phyloP scores from a whole-genome alignment of 148 eudicot genomes.

The Chenopodium berlandieri region DNA sequence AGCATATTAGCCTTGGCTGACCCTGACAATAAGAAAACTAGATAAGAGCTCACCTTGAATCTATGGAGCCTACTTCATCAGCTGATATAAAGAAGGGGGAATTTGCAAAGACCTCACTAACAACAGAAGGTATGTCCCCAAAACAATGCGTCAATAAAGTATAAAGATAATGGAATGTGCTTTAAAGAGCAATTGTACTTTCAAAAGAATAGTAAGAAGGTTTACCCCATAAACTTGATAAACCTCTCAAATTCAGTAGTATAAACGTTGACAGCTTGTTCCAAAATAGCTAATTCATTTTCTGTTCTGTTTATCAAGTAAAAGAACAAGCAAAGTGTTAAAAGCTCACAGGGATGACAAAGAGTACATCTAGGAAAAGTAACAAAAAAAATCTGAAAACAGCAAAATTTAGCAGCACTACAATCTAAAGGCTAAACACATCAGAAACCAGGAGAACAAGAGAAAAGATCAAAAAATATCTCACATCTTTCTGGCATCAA shows the following conservation, averaged over 20 bases:
- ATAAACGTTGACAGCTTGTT: slow-evolving; percentile 63
- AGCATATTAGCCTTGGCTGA: background rate
- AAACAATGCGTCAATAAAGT: slow-evolving; percentile 19
- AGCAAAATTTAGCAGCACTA: background rate
- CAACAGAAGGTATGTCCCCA: slow-evolving; percentile 23
- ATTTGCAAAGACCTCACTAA: slow-evolving; percentile 90
- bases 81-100: slow-evolving; percentile 96
- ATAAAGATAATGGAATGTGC: background rate
- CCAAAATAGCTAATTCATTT: slow-evolving; percentile 52
- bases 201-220: background rate
- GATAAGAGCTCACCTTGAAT: slow-evolving; percentile 51
- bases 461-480: slow-evolving; percentile 27
- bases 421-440: background rate
- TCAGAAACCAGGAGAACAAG: background rate
- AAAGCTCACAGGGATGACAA: background rate
- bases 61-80: slow-evolving; percentile 66
- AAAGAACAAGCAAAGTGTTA: background rate
- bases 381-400: background rate
- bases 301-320: slow-evolving; percentile 43
- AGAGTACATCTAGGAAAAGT: slow-evolving; percentile 4
- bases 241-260: slow-evolving; percentile 84
- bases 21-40: background rate
- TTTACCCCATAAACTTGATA: slow-evolving; percentile 75
- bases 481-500: slow-evolving; percentile 69
- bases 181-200: background rate